These are phyloP conservation scores for Pisolithus albus DNA, from an alignment of 768 basidiomycete genomes.

Conservation along the genomic window DNA sequence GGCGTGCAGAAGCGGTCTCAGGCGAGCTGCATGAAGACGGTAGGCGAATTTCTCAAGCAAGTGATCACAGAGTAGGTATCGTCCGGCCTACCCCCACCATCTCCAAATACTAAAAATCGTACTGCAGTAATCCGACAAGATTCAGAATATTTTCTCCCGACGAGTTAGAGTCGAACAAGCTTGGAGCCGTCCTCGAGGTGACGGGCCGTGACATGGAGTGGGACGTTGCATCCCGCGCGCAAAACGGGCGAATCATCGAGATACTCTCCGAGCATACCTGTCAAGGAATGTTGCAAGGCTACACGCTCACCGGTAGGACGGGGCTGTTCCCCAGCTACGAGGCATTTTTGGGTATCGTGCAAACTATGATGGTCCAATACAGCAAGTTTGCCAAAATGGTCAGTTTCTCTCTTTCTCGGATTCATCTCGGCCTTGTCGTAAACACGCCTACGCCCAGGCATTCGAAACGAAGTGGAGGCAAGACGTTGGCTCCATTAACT, in stretches of 20 bases:
- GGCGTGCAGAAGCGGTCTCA: conserved; percentile 48
- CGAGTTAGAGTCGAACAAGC: conserved; percentile 81
- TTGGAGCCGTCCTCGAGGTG: conserved; percentile 69
- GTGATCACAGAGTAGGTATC: conserved; percentile 47
- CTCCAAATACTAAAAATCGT: not conserved
- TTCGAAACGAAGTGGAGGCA: conserved; percentile 67
- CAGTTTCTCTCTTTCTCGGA: conserved; percentile 4
- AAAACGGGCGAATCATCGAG: conserved; percentile 81
- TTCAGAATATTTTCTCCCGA: conserved; percentile 93
- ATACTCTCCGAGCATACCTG: conserved; percentile 87
- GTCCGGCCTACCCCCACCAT: not conserved
- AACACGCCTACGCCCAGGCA: conserved; percentile 26
- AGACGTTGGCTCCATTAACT: conserved; percentile 68
- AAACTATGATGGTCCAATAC: conserved; percentile 89
- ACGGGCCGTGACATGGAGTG: conserved; percentile 78
- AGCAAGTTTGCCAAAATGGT: conserved; percentile 86
- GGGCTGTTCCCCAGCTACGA: conserved; percentile 89
- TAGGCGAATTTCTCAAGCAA: conserved; percentile 50
- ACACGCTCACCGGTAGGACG: conserved; percentile 81
- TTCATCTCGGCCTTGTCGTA: not conserved
- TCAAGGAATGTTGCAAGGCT: conserved; percentile 88
- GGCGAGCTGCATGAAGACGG: conserved; percentile 71
- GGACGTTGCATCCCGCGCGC: conserved; percentile 59
- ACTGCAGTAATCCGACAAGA: conserved; percentile 56
- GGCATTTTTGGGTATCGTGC: conserved; percentile 83